These are phyloP conservation scores for Ceratobasidium papillatum DNA, from an alignment of 1,284 basidiomycete species.

Conservation along the genomic window DNA sequence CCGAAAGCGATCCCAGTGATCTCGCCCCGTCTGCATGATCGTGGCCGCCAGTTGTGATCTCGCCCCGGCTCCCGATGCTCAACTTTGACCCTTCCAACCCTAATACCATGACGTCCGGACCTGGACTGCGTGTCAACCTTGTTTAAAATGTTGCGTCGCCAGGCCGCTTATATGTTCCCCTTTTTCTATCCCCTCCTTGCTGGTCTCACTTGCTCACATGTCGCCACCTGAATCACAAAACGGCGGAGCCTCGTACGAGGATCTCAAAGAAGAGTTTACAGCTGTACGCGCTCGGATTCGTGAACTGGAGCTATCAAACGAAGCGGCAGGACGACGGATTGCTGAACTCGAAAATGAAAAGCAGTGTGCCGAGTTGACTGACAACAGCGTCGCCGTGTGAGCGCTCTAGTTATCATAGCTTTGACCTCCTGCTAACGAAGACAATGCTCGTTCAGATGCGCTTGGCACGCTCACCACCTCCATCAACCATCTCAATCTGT, in stretches of 20 bases:
- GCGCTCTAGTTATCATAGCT: neutral
- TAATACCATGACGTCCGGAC: neutral
- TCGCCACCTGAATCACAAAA: neutral
- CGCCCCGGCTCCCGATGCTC: neutral
- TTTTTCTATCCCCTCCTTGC: neutral
- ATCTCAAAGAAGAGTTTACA: neutral
- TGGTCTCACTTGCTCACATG: neutral
- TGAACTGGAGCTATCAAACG: conserved; percentile 8
- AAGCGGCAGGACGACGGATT: neutral
- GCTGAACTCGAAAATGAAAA: neutral
- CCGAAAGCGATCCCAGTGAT: neutral
- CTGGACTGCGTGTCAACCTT: neutral
- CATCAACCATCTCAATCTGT: neutral
- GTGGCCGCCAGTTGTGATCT: neutral
- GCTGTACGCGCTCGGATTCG: conserved; percentile 1
- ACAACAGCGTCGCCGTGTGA: neutral
- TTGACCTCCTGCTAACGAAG: neutral
- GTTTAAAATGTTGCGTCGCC: neutral
- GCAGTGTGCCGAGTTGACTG: neutral
- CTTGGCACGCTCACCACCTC: conserved; percentile 1
- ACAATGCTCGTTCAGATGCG: neutral
- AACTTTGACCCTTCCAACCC: neutral
- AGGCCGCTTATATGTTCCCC: neutral
- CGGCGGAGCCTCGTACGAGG: neutral
- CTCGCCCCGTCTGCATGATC: neutral